Conservation (phyloP, 129 eudicot species). For the Arctium minus region DNA sequence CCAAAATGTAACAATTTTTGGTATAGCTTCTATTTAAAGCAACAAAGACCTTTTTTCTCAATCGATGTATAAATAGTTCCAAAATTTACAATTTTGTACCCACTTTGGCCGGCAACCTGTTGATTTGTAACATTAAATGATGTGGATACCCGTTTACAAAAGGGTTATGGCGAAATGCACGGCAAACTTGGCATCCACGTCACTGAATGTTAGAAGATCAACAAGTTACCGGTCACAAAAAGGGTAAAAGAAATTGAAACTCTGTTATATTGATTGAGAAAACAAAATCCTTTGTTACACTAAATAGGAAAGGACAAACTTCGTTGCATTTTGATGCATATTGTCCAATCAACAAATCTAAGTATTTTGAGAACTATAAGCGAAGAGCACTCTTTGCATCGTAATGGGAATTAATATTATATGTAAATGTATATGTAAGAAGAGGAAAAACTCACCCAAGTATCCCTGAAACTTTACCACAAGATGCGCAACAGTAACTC, state of each 20-base stretch:
- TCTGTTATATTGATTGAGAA: background rate
- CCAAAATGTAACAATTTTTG: too few relatives aligned
- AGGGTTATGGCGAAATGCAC: background rate
- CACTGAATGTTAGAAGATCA: background rate
- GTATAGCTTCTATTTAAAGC: background rate
- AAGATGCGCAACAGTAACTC: slow-evolving; percentile 89
- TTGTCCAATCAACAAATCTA: background rate
- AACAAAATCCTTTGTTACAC: background rate
- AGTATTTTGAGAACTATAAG: background rate
- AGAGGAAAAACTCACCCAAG: slow-evolving; percentile 58
- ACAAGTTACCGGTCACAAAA: background rate
- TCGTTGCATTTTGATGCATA: background rate
- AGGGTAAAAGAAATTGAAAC: background rate
- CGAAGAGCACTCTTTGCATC: background rate
- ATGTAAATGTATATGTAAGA: background rate
- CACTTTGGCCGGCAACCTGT: background rate
- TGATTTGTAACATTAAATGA: too few relatives aligned
- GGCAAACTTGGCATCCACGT: background rate
- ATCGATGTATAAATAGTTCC: background rate
- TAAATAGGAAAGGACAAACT: too few relatives aligned
- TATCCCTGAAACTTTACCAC: slow-evolving; percentile 97
- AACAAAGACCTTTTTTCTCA: background rate
- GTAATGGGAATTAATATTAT: background rate
- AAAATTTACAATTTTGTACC: too few relatives aligned
- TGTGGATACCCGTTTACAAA: background rate